These are phyloP conservation scores for Fusarium subtropicale DNA, from an alignment of 2,329 filamentous ascomycete genomes.

Conservation along the genomic window DNA sequence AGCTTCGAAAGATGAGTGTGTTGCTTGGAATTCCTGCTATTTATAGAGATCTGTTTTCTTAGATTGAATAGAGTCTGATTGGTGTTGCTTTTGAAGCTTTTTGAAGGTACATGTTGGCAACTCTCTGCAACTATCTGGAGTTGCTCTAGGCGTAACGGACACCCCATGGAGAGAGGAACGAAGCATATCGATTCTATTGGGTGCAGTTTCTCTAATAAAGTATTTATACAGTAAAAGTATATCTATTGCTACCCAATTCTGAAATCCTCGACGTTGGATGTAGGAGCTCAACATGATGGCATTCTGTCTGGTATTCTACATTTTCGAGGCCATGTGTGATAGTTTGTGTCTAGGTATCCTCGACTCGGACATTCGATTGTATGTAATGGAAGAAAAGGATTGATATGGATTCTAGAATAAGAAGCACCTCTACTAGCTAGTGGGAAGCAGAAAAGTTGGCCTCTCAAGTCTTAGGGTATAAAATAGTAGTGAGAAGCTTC, in stretches of 20 bases:
- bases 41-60: not conserved
- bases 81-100: not conserved
- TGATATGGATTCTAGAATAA: too few species aligned
- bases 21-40: not conserved
- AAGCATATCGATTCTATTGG: not conserved
- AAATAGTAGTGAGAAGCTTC: too few species aligned
- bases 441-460: too few species aligned
- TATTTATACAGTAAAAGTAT: not conserved
- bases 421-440: not conserved
- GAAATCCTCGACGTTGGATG: not conserved
- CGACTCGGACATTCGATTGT: not conserved
- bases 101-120: not conserved
- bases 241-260: not conserved
- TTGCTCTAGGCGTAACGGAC: not conserved
- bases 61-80: not conserved
- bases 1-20: conserved; percentile 3
- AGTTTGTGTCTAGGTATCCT: not conserved
- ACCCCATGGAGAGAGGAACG: not conserved
- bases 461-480: too few species aligned
- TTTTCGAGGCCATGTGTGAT: not conserved
- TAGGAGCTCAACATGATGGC: not conserved
- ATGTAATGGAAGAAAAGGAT: not conserved
- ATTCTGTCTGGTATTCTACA: not conserved
- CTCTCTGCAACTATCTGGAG: not conserved
- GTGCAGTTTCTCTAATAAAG: not conserved